phyloP scores from a whole-genome alignment of 148 eudicot genomes.

The Rhododendron henanense region DNA sequence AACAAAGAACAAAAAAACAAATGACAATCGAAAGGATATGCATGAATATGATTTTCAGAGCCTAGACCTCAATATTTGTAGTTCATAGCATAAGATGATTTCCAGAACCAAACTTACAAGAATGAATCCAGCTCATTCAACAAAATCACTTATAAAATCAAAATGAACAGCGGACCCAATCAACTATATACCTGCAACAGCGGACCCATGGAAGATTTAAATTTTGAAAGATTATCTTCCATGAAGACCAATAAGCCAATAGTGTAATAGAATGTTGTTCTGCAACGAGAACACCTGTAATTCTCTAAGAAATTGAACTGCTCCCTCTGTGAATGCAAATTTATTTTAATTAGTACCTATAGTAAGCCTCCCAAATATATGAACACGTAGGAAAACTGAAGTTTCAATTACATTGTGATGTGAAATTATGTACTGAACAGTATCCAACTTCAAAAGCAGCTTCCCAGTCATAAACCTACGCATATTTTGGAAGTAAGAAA shows the following conservation, averaged over 20 bases:
- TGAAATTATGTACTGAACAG: conserved; percentile 71
- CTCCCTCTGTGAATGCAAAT: conserved; percentile 49
- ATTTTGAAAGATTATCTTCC: conserved; percentile 72
- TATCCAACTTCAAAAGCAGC: conserved; percentile 84
- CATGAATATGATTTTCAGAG: neutral
- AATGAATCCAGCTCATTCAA: neutral
- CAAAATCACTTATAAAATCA: neutral
- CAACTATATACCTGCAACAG: conserved; percentile 49
- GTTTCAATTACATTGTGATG: conserved; percentile 62
- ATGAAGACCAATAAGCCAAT: conserved; percentile 80
- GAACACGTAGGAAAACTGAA: conserved; percentile 1
- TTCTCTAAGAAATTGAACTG: conserved; percentile 78
- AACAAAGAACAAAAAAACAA: conserved; percentile 6
- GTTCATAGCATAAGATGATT: neutral
- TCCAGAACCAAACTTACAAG: conserved; percentile 3
- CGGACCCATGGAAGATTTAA: conserved; percentile 86
- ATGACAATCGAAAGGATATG: neutral
- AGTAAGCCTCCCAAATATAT: conserved; percentile 7
- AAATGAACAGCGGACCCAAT: neutral
- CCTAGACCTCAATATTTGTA: neutral
- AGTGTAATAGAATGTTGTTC: conserved; percentile 82
- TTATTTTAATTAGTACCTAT: neutral
- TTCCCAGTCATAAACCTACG: conserved; percentile 92
- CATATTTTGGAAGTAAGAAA: neutral
- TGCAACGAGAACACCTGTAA: conserved; percentile 78